A percentile compares a stretch with the other conserved stretches of the same genome.
Conservation (phyloP, 345 rosid genomes). For the Dimocarpus longan region DNA sequence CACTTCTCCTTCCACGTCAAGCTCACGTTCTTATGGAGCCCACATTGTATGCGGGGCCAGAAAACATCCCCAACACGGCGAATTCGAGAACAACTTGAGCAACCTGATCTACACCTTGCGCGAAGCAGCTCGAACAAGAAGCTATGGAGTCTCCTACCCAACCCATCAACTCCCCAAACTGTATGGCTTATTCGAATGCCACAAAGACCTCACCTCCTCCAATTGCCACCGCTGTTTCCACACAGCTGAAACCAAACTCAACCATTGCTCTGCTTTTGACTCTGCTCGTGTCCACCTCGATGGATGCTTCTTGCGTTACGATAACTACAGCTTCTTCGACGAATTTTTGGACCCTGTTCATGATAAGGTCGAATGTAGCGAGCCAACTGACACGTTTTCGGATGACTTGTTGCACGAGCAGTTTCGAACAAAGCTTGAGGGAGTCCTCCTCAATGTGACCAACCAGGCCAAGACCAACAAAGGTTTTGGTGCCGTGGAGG, state of each 20-base stretch:
- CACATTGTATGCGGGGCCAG: conserved; percentile 16
- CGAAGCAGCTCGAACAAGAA: not conserved
- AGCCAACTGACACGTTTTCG: not conserved
- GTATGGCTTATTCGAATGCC: conserved; percentile 49
- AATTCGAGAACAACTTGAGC: not conserved
- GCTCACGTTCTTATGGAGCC: conserved; percentile 9
- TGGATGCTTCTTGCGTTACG: conserved; percentile 72
- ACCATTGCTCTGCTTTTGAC: conserved; percentile 32
- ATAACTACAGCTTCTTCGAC: conserved; percentile 44
- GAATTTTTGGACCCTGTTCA: conserved; percentile 40
- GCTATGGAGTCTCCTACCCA: conserved; percentile 27
- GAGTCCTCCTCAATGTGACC: conserved; percentile 43
- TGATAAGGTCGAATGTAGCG: conserved; percentile 35
- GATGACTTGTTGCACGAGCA: conserved; percentile 9
- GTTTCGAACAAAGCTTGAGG: conserved; percentile 30
- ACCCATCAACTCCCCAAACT: conserved; percentile 28
- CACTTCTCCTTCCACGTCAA: not conserved
- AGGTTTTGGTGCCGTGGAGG: conserved; percentile 46
- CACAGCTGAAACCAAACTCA: conserved; percentile 29
- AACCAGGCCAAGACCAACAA: conserved; percentile 34
- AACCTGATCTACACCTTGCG: not conserved
- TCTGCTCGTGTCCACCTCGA: conserved; percentile 63
- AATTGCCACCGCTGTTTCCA: conserved; percentile 51
- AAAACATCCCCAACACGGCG: not conserved
- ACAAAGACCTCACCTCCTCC: conserved; percentile 39